Evolutionary conservation across 371 early-diverging fungal genomes (phyloP), one percentile per base, ranked within the genome.

Genomic region (Rhizopus stolonifer): DNA sequence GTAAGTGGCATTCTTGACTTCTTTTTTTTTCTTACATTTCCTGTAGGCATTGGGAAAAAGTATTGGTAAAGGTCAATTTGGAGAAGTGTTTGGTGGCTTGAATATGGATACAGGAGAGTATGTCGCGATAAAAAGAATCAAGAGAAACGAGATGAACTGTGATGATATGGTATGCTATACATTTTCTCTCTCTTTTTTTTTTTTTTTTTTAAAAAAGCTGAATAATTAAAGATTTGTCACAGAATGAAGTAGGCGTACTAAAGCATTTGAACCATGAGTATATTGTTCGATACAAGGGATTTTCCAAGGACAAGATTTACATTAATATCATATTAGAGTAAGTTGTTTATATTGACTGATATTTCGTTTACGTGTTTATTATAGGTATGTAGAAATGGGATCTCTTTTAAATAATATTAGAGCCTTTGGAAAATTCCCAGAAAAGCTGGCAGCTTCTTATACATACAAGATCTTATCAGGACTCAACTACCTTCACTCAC

Each of bases 21-120:
- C 2, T 38, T 15, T 23, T 4, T 13, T n/a, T n/a, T 47, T 3
- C 10, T 4, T 7, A 29, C 4, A 10, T 29, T 98, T 94, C 67
- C 77, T 98, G 13, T 56, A 82, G 80, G 89, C 91, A 71, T 76
- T 92, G 8, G 94, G 94, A 1, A 88, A 89, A 55, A 92, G 92
- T 57, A 90, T 95, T 26, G 96, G 96, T 4, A 86, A 89, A 56
- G 95, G 96, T 3, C 93, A 93, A 44, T 94, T 93, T 64, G 96
- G 93, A 9, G 72, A 87, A 7, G 96, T 94, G 0, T 89, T 89
- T 62, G 78, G 66, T 66, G 94, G 89, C 0, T 69, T 96, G 11
- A 88, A 95, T 59, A 65, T 90, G 18, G 83, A 81, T 8, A 92
- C 89, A 1, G 95, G 95, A 9, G 87, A 92, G 61, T 85, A 90